These are phyloP conservation scores for Striga hermonthica DNA, from an alignment of 305 asterid genomes.

Conservation along the genomic window DNA sequence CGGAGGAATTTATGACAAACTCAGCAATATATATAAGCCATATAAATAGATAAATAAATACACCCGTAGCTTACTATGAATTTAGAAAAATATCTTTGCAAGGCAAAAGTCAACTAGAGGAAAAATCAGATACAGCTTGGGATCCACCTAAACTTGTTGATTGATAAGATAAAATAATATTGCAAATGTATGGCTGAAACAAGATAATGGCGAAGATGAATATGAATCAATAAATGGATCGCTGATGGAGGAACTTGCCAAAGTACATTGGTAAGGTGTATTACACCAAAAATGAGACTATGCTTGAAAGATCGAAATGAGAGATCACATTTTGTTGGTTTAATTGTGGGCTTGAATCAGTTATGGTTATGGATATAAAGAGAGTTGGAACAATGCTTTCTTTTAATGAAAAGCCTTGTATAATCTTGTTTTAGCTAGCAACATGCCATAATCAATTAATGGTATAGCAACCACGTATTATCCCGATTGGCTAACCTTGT, in stretches of 20 bases:
- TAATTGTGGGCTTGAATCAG: neutral
- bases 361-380: neutral
- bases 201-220: neutral
- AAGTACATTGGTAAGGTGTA: neutral
- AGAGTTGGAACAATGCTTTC: neutral
- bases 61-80: neutral
- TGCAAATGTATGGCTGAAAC: slow-evolving; percentile 1
- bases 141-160: neutral
- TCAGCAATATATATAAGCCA: neutral
- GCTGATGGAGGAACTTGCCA: neutral
- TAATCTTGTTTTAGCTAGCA: neutral
- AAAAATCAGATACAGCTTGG: neutral
- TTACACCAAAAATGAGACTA: neutral
- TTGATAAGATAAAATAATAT: neutral
- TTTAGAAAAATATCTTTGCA: neutral
- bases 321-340: neutral
- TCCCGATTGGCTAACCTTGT: neutral
- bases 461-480: neutral
- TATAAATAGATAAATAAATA: neutral
- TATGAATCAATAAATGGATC: neutral
- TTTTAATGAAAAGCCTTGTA: neutral
- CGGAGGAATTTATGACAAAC: neutral
- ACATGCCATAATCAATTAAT: neutral
- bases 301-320: neutral
- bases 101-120: neutral